Evolutionary conservation across 2,329 filamentous ascomycete genomes (phyloP).

Genomic region (Septoria linicola): DNA sequence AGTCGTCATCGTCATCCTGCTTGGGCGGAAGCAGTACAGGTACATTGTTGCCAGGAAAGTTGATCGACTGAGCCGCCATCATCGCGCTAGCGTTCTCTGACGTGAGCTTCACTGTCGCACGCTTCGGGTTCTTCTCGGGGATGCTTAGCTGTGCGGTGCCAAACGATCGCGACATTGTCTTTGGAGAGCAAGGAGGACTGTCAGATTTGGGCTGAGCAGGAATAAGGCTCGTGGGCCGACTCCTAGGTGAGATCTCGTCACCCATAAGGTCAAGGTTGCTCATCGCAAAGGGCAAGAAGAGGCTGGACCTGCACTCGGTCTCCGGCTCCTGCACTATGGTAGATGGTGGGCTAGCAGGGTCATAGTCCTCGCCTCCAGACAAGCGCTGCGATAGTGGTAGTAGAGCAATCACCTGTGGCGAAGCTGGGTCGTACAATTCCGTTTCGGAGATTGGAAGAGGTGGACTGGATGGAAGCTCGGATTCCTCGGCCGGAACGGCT

Average conservation of each 20-base stretch:
- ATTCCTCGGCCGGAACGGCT: conserved; percentile 5
- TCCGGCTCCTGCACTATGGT: conserved; percentile 14
- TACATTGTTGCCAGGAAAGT: conserved; percentile 24
- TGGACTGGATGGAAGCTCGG: conserved; percentile 31
- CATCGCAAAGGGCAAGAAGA: conserved; percentile 26
- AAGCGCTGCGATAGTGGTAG: conserved; percentile 7
- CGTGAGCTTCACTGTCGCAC: conserved; percentile 25
- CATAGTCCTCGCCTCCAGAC: conserved; percentile 30
- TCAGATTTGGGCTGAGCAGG: conserved; percentile 16
- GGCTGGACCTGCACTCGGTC: conserved; percentile 21
- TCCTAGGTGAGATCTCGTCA: conserved; percentile 21
- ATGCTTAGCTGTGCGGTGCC: conserved; percentile 2
- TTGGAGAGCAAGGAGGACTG: conserved; percentile 43
- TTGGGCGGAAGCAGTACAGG: conserved; percentile 30
- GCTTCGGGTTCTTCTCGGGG: conserved; percentile 13
- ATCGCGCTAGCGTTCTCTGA: conserved; percentile 38
- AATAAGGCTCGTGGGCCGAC: conserved; percentile 21
- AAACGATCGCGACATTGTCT: conserved; percentile 30
- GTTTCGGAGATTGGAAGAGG: conserved; percentile 26
- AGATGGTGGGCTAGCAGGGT: conserved; percentile 32
- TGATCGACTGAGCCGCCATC: conserved; percentile 25
- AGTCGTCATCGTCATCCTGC: conserved; percentile 12
- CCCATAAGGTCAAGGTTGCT: conserved; percentile 7
- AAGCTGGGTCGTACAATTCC: conserved; percentile 33
- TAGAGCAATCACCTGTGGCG: conserved; percentile 26